A percentile compares a stretch with the other conserved stretches of the same genome.
phyloP scores from a whole-genome alignment of 176 grass and related monocot species.

The Typha latifolia region DNA sequence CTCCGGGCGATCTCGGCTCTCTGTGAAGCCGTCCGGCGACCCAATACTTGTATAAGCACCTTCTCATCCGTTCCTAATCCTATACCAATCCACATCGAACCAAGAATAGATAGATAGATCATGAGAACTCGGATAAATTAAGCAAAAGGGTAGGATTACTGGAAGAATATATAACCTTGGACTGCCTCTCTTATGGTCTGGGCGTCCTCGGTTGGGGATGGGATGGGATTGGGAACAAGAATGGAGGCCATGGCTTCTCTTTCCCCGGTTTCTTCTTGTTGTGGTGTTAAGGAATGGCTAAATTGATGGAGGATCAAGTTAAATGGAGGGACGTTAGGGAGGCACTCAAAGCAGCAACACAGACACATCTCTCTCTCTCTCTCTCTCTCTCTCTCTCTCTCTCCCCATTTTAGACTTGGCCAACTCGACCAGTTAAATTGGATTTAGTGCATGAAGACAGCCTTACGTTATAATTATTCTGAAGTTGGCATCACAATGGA shows the following conservation, averaged over 20 bases:
- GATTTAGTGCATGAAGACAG: neutral
- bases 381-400: neutral
- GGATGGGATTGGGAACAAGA: slow-evolving; percentile 29
- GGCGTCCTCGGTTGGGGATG: slow-evolving; percentile 47
- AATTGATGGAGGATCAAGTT: slow-evolving; percentile 25
- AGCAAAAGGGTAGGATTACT: neutral
- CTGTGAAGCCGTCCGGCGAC: slow-evolving; percentile 65
- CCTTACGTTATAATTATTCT: neutral
- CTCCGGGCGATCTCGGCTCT: slow-evolving; percentile 45
- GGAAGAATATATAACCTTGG: slow-evolving; percentile 36
- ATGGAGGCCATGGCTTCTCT: slow-evolving; percentile 54
- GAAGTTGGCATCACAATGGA: too few relatives aligned
- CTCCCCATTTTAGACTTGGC: slow-evolving; percentile 5
- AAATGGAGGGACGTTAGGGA: slow-evolving; percentile 45
- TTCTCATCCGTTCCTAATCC: slow-evolving; percentile 88
- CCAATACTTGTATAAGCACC: slow-evolving; percentile 55
- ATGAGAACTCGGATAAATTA: neutral
- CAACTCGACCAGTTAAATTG: neutral
- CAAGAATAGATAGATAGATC: neutral
- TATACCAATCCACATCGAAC: slow-evolving; percentile 10
- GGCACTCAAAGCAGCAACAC: slow-evolving; percentile 44
- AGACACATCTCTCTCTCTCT: slow-evolving; percentile 25
- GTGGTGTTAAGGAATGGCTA: neutral
- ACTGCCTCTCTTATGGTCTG: slow-evolving; percentile 64
- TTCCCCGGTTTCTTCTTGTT: too few relatives aligned